Conservation (phyloP, 495 filamentous ascomycete species). For the Hypoxylon rickii region DNA sequence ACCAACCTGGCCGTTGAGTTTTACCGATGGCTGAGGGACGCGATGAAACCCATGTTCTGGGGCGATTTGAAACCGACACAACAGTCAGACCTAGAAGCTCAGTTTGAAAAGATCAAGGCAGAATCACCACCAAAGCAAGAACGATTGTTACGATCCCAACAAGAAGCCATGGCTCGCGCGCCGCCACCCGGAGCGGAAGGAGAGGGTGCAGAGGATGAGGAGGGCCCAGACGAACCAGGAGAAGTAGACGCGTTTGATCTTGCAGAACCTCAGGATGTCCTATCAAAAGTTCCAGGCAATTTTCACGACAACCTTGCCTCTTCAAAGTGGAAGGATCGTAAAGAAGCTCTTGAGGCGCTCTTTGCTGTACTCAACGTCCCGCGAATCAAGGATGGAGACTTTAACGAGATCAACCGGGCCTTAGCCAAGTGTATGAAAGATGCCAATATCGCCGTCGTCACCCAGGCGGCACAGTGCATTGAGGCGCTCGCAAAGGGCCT, state of each 20-base stretch:
- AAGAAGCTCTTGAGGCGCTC: constrained; percentile 88
- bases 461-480: constrained; percentile 90
- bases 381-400: constrained; percentile 88
- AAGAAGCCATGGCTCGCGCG: constrained; percentile 75
- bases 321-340: constrained; percentile 97
- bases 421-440: constrained; percentile 98
- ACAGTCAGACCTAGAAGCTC: constrained; percentile 89
- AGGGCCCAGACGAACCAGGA: constrained; percentile 67
- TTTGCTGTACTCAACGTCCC: constrained; percentile 80
- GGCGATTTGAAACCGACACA: constrained; percentile 93
- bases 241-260: constrained; percentile 86
- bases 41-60: constrained; percentile 99
- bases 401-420: constrained; percentile 76
- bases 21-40: constrained; percentile 95
- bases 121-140: constrained; percentile 90
- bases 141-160: constrained; percentile 83
- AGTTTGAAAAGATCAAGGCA: constrained; percentile 90
- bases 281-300: constrained; percentile 80
- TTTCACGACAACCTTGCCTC: constrained; percentile 82
- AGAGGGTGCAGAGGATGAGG: constrained; percentile 62
- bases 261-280: constrained; percentile 85
- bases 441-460: constrained; percentile 94
- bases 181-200: constrained; percentile 60
- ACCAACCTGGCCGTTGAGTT: constrained; percentile 91
- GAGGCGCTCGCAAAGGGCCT: constrained; percentile 90